A percentile compares a stretch with the other conserved stretches of the same genome.
These are phyloP conservation scores for Meyerozyma sp. DNA, from an alignment of 1,139 yeast genomes.

Conservation along the genomic window DNA sequence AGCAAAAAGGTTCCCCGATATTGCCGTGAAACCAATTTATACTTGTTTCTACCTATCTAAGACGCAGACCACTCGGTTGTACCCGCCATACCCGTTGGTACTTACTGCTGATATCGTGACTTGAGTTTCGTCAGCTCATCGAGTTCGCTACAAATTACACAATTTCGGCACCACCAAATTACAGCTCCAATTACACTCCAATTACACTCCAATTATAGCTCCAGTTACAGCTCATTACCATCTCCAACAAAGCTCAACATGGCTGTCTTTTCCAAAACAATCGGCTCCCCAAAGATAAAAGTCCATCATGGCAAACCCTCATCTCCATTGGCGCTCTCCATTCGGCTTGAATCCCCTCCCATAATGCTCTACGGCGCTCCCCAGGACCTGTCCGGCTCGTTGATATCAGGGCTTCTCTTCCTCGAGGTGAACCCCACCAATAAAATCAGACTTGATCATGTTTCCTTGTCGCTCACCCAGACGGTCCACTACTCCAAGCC, in stretches of 20 bases:
- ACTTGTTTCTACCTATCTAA: too few species aligned
- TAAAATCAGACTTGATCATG: slow-evolving; percentile 41
- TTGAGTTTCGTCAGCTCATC: too few species aligned
- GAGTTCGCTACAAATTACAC: too few species aligned
- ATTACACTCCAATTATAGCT: neutral
- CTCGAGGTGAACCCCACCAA: slow-evolving; percentile 14
- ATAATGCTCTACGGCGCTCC: slow-evolving; percentile 77
- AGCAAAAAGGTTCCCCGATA: too few species aligned
- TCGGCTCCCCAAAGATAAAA: slow-evolving; percentile 1
- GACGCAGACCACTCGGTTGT: too few species aligned
- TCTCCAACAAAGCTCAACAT: slow-evolving; percentile 1
- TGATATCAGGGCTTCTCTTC: slow-evolving; percentile 67
- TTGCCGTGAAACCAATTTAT: too few species aligned
- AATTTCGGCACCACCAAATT: too few species aligned
- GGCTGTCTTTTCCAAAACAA: slow-evolving; percentile 9
- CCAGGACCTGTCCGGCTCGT: slow-evolving; percentile 76
- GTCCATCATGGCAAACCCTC: slow-evolving; percentile 2
- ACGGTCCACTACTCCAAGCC: slow-evolving; percentile 62
- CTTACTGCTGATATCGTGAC: too few species aligned
- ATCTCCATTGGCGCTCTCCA: slow-evolving; percentile 39
- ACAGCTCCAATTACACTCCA: too few species aligned
- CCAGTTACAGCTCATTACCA: neutral
- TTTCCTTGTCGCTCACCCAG: slow-evolving; percentile 65
- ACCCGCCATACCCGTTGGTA: too few species aligned
- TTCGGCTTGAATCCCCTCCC: slow-evolving; percentile 87